Conservation (phyloP, 495 filamentous ascomycete species). For the Daldinia grandis region DNA sequence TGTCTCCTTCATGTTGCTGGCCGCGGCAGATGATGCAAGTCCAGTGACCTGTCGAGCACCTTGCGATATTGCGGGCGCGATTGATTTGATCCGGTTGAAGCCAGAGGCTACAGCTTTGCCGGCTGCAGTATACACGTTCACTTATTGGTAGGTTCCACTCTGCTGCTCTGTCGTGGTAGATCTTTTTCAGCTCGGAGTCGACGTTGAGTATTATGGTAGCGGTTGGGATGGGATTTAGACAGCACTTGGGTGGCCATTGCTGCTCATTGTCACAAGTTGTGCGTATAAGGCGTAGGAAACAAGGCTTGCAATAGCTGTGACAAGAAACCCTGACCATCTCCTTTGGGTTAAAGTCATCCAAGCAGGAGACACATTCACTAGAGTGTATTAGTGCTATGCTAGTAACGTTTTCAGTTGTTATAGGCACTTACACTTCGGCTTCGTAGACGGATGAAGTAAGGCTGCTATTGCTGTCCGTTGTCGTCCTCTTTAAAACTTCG, state of each 20-base stretch:
- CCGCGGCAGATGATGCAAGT: constrained; percentile 51
- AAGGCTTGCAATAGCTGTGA: constrained; percentile 53
- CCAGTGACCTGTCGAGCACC: constrained; percentile 48
- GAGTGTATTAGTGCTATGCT: neutral
- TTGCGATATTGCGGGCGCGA: constrained; percentile 34
- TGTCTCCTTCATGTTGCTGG: constrained; percentile 40
- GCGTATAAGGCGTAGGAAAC: constrained; percentile 53
- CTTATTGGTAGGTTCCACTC: constrained; percentile 50
- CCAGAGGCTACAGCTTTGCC: constrained; percentile 39
- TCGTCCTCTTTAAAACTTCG: constrained; percentile 28
- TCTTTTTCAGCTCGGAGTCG: constrained; percentile 24
- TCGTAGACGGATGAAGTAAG: constrained; percentile 14
- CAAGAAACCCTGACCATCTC: constrained; percentile 47
- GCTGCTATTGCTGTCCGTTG: constrained; percentile 26
- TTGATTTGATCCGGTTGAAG: constrained; percentile 42
- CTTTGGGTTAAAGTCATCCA: constrained; percentile 48
- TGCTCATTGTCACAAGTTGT: constrained; percentile 49
- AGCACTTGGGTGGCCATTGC: constrained; percentile 59
- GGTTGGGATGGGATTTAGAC: constrained; percentile 49
- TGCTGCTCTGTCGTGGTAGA: constrained; percentile 42
- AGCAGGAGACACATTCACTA: constrained; percentile 55
- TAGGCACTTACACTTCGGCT: constrained; percentile 41
- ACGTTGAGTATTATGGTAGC: constrained; percentile 45
- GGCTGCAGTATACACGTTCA: constrained; percentile 53
- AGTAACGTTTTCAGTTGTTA: neutral